These are phyloP conservation scores for Alternaria postmessia DNA, from an alignment of 2,329 filamentous ascomycete genomes.

Conservation along the genomic window DNA sequence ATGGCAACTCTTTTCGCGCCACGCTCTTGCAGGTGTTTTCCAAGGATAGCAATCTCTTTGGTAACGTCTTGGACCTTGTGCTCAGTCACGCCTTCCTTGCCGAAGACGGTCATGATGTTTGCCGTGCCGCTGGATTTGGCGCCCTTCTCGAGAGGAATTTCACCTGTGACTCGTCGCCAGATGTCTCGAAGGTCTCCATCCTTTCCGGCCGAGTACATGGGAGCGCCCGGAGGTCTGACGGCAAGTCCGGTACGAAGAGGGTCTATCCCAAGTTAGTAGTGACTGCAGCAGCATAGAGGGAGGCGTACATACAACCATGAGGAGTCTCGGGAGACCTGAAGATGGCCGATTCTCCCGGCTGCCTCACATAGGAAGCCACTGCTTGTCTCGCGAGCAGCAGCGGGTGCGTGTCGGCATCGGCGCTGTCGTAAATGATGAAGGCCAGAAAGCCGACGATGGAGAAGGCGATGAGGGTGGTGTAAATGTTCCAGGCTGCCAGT, in stretches of 20 bases:
- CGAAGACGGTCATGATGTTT: slow-evolving; percentile 80
- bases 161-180: slow-evolving; percentile 77
- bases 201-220: slow-evolving; percentile 82
- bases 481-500: slow-evolving; percentile 81
- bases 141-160: slow-evolving; percentile 70
- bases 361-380: slow-evolving; percentile 77
- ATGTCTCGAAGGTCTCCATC: slow-evolving; percentile 92
- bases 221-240: slow-evolving; percentile 79
- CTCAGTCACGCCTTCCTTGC: slow-evolving; percentile 76
- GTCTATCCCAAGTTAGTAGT: slow-evolving; percentile 38
- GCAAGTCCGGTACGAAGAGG: slow-evolving; percentile 59
- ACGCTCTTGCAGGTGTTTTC: slow-evolving; percentile 75
- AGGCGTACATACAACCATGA: slow-evolving; percentile 67
- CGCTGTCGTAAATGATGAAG: slow-evolving; percentile 73
- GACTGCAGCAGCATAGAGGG: background rate
- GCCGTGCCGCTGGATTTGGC: slow-evolving; percentile 70
- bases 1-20: slow-evolving; percentile 79
- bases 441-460: slow-evolving; percentile 72
- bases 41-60: slow-evolving; percentile 86
- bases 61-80: slow-evolving; percentile 76
- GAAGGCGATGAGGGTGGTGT: slow-evolving; percentile 76
- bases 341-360: slow-evolving; percentile 83
- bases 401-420: slow-evolving; percentile 90
- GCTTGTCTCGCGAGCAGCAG: slow-evolving; percentile 89
- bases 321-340: slow-evolving; percentile 87